phyloP scores from a whole-genome alignment of 352 stramenopile genomes.

The Phytophthora multivora region DNA sequence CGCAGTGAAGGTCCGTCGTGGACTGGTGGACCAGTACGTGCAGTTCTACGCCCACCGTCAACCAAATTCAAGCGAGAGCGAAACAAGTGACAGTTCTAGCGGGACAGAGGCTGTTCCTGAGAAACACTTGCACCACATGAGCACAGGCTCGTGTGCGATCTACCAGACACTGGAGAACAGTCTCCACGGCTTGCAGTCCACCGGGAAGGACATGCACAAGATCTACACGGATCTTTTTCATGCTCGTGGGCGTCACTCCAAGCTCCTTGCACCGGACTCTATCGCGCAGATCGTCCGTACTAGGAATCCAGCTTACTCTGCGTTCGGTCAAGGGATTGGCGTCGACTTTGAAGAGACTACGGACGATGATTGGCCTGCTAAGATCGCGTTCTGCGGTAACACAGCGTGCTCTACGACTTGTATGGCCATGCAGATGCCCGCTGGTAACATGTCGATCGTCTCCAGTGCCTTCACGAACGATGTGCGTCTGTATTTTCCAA shows the following conservation, averaged over 20 bases:
- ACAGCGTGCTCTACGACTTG: conserved; percentile 59
- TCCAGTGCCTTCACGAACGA: conserved; percentile 59
- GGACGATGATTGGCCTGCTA: conserved; percentile 36
- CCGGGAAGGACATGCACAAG: conserved; percentile 60
- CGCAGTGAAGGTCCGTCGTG: conserved; percentile 24
- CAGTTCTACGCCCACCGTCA: conserved; percentile 47
- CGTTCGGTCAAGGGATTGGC: conserved; percentile 50
- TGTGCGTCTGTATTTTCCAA: conserved; percentile 45
- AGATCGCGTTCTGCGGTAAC: conserved; percentile 54
- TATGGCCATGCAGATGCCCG: conserved; percentile 54
- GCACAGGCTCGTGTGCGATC: conserved; percentile 55
- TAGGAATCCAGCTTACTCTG: conserved; percentile 38
- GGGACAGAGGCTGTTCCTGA: conserved; percentile 8
- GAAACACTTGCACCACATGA: conserved; percentile 37
- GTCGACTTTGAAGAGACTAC: conserved; percentile 37
- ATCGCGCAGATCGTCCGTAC: conserved; percentile 51
- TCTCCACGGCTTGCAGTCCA: conserved; percentile 52
- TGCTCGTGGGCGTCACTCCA: conserved; percentile 41
- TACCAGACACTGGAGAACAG: conserved; percentile 43
- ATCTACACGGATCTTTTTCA: conserved; percentile 70
- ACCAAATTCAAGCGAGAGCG: conserved; percentile 6
- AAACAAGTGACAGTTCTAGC: conserved; percentile 7
- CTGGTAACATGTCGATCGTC: conserved; percentile 46
- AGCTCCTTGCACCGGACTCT: conserved; percentile 45
- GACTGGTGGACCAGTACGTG: conserved; percentile 57